These are phyloP conservation scores for Exophiala bonariae DNA, from an alignment of 2,329 filamentous ascomycete species.

Conservation along the genomic window DNA sequence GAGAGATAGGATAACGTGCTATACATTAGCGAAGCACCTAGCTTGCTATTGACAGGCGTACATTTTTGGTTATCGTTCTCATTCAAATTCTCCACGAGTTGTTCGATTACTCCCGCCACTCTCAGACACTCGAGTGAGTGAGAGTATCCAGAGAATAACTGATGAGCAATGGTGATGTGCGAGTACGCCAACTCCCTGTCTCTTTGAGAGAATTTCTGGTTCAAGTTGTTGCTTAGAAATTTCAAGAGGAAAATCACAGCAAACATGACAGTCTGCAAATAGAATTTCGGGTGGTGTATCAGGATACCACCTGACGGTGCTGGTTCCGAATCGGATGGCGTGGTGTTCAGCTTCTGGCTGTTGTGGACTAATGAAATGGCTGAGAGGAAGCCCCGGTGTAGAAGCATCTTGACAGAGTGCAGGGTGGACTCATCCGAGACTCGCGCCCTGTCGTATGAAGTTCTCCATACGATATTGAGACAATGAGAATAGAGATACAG, in stretches of 20 bases:
- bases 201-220: neutral
- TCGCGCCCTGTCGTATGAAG: neutral
- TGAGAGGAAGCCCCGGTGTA: constrained; percentile 5
- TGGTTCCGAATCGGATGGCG: neutral
- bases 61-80: neutral
- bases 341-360: constrained; percentile 2
- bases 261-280: constrained; percentile 7
- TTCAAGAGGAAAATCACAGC: constrained; percentile 12
- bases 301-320: neutral
- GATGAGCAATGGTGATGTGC: constrained; percentile 9
- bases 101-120: constrained; percentile 5
- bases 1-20: neutral
- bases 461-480: neutral
- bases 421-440: neutral
- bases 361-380: constrained; percentile 12
- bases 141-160: constrained; percentile 6
- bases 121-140: neutral
- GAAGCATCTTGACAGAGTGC: neutral
- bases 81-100: constrained; percentile 2
- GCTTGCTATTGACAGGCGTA: constrained; percentile 1
- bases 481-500: constrained; percentile 9
- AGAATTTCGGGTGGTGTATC: constrained; percentile 9
- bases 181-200: constrained; percentile 10
- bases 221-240: constrained; percentile 1
- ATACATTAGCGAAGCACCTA: constrained; percentile 9